Percentiles rank a stretch among this genome's conserved stretches.
phyloP scores from a whole-genome alignment of 2,329 filamentous ascomycete genomes.

The Colletotrichum trifolii region DNA sequence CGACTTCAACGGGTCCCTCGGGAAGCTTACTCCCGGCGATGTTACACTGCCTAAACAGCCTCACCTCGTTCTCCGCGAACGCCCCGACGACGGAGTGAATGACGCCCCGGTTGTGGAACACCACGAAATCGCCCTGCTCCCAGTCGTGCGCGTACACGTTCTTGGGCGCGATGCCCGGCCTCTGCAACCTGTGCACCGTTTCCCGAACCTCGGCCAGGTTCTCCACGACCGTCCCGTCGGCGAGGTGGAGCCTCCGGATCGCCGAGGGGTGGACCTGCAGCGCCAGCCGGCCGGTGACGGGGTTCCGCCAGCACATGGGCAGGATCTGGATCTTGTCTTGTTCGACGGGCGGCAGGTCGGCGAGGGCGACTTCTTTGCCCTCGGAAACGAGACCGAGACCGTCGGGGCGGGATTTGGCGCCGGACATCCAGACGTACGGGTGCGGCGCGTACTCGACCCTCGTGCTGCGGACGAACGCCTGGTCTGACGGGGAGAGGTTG shows the following conservation, averaged over 20 bases:
- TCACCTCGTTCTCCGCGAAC: constrained; percentile 78
- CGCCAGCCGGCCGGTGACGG: constrained; percentile 74
- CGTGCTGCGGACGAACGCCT: constrained; percentile 74
- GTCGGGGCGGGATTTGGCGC: constrained; percentile 72
- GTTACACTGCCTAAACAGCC: constrained; percentile 83
- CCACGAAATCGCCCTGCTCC: constrained; percentile 79
- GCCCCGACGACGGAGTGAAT: constrained; percentile 81
- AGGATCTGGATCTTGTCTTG: constrained; percentile 75
- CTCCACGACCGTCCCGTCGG: constrained; percentile 75
- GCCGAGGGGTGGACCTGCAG: constrained; percentile 81
- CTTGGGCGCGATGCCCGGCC: constrained; percentile 76
- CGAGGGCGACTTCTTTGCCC: constrained; percentile 67
- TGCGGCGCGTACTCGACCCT: constrained; percentile 81
- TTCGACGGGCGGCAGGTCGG: constrained; percentile 73
- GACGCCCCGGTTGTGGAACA: constrained; percentile 83
- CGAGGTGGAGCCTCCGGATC: constrained; percentile 74
- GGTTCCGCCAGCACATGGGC: constrained; percentile 83
- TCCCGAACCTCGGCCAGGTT: constrained; percentile 74
- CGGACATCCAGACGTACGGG: constrained; percentile 85
- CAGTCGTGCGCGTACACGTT: constrained; percentile 81
- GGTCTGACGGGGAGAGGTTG: constrained; percentile 71
- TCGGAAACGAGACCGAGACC: constrained; percentile 80
- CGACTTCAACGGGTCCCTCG: constrained; percentile 53
- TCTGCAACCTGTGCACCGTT: constrained; percentile 75
- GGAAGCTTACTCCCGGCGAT: constrained; percentile 73